phyloP scores from a whole-genome alignment of 345 rosid genomes.

The Limnanthes douglasii region DNA sequence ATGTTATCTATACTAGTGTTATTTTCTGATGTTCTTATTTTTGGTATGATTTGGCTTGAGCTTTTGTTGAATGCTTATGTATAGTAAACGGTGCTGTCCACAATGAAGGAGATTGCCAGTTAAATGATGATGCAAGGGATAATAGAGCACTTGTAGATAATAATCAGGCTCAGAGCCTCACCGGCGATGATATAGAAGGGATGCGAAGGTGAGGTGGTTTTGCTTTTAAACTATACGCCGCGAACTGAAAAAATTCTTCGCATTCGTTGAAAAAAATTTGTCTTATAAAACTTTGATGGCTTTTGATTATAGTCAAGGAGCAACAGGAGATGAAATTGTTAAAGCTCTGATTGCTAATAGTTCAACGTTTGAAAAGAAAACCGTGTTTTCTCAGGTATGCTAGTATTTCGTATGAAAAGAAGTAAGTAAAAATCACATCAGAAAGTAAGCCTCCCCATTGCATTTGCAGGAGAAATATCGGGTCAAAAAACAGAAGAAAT shows the following conservation, averaged over 20 bases:
- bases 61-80: neutral
- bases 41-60: neutral
- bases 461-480: conserved; percentile 68
- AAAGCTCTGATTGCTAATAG: conserved; percentile 90
- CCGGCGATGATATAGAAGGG: conserved; percentile 71
- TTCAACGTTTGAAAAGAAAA: conserved; percentile 81
- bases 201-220: conserved; percentile 39
- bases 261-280: neutral
- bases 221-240: no score
- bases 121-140: conserved; percentile 39
- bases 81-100: neutral
- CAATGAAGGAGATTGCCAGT: conserved; percentile 21
- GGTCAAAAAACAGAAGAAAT: conserved; percentile 85
- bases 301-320: conserved; percentile 56
- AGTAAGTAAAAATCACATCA: neutral
- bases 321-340: conserved; percentile 69
- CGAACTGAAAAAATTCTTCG: neutral
- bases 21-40: neutral
- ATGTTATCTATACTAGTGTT: neutral
- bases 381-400: conserved; percentile 60
- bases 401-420: neutral
- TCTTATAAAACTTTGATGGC: neutral
- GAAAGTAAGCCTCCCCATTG: neutral
- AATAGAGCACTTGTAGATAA: conserved; percentile 66
- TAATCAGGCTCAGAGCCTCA: conserved; percentile 67